Conservation (phyloP, 2,329 filamentous ascomycete genomes). For the Colletotrichum simmondsii region DNA sequence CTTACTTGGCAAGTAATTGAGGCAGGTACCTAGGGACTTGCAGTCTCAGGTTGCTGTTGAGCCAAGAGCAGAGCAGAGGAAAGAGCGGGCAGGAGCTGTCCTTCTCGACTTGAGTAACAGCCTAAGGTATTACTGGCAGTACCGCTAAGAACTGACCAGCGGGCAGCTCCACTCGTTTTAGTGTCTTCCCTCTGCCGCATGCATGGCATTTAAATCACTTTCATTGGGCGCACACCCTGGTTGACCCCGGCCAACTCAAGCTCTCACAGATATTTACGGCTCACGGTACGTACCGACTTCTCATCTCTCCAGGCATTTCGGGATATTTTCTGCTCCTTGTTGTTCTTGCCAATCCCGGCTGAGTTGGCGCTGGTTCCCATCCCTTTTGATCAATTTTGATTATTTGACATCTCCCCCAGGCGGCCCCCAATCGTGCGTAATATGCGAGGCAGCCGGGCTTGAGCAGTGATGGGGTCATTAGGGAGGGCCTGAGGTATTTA, state of each 20-base stretch:
- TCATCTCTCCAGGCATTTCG: background rate
- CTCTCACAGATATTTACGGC: constrained; percentile 3
- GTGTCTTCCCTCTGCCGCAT: constrained; percentile 23
- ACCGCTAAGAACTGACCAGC: too few relatives aligned
- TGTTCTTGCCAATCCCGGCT: background rate
- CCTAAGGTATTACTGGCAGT: too few relatives aligned
- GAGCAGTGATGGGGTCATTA: background rate
- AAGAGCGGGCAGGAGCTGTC: background rate
- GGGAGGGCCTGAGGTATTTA: background rate
- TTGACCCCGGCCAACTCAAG: background rate
- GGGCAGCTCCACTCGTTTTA: constrained; percentile 22
- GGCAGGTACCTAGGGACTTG: background rate
- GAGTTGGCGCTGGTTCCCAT: background rate
- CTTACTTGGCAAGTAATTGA: background rate
- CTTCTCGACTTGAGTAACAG: background rate
- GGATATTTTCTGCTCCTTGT: constrained; percentile 9
- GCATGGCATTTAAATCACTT: constrained; percentile 12
- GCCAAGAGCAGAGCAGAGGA: background rate
- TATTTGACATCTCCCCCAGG: background rate
- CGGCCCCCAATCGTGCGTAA: background rate
- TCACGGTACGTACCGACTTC: constrained; percentile 4
- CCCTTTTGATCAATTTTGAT: background rate
- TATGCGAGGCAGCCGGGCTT: background rate
- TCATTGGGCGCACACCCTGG: background rate
- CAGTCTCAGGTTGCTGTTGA: background rate